Base-by-base conservation (phyloP, 2,329 filamentous ascomycete species). In the Teratosphaeria pseudoeucalypti region DNA sequence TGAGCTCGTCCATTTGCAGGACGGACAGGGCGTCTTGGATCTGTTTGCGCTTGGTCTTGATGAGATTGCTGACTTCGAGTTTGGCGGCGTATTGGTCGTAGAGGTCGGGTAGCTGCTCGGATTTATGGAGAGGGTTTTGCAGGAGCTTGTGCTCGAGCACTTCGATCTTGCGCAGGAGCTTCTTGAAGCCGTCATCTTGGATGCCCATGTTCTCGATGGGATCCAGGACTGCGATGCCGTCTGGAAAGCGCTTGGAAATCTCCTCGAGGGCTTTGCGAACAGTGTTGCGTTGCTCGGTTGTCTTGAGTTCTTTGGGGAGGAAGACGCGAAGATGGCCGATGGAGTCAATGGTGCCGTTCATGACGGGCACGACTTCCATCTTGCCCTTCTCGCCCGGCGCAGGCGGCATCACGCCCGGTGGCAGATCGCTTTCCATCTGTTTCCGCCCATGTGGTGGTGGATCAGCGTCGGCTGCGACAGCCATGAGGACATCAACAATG, bases 201-300 rank as follows among this genome's bases (percentile, higher is more conserved):
- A 99, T 97, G 32, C 85, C 83, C 94, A 99, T 97, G 70, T 96
- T 92, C 73, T 97, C 92, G 47, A 99, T 87, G 0, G 94, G 94
- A 69, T 99, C 94, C 19, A 99, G 77, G 6, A 92, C 81, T 2
- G 94, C 88, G 59, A 99, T 78, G 2, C 94, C 94, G 70, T 99
- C 94, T 0, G 92, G 91, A 77, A 99, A 97, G 29, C 94, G 86
- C 65, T 85, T 85, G 74, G 89, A 83, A 16, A 95, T 86, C 73
- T 97, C 92, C 52, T 84, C 82, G 32, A 97, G 75, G 3, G 82
- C 75, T 69, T 87, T 89, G 58, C 83, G 81, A 34, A 88, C 80
- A 1, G 80, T 82, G 64, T 88, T 88, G 59, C 86, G 84, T 55
- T 90, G 83, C n/a, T 87, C 81, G 3, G 80, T 74, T 2, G 82